These are phyloP conservation scores for Micromonas commoda DNA, from an alignment of 139 green algal species.

Conservation along the genomic window DNA sequence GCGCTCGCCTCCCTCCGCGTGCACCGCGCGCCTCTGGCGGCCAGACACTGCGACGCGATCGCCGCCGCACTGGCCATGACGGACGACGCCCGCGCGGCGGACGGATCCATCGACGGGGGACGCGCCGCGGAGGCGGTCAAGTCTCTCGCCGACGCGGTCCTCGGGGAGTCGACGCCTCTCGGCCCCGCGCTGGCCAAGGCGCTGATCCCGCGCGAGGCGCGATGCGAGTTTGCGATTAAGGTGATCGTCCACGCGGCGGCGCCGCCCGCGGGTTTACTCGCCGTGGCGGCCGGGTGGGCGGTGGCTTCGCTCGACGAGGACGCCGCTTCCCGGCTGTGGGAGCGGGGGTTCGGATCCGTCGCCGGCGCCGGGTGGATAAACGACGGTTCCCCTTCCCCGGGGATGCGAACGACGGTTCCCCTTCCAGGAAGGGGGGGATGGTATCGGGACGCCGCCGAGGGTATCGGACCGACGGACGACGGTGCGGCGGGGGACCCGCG, in stretches of 20 bases:
- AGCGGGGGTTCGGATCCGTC: not conserved
- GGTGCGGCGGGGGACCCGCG: too few species aligned
- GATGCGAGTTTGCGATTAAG: not conserved
- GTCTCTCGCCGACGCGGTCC: not conserved
- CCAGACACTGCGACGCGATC: too few species aligned
- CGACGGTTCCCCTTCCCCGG: too few species aligned
- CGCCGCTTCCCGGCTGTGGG: not conserved
- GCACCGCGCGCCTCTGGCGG: too few species aligned
- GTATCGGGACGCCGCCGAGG: not conserved
- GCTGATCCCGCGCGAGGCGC: not conserved
- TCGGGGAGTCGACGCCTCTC: not conserved
- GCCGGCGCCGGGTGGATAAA: not conserved
- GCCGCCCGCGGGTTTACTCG: not conserved
- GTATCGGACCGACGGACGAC: too few species aligned
- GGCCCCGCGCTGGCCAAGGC: not conserved
- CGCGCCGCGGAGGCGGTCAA: not conserved
- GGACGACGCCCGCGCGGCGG: too few species aligned
- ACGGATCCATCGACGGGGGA: too few species aligned
- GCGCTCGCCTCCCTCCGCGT: not conserved
- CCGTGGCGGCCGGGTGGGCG: not conserved
- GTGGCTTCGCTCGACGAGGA: not conserved
- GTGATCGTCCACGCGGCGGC: not conserved
- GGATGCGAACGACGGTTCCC: not conserved
- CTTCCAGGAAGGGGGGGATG: not conserved
- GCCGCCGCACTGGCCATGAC: too few species aligned